Evolutionary conservation across 2,329 filamentous ascomycete species (phyloP).

Genomic region (Microdochium bolleyi): DNA sequence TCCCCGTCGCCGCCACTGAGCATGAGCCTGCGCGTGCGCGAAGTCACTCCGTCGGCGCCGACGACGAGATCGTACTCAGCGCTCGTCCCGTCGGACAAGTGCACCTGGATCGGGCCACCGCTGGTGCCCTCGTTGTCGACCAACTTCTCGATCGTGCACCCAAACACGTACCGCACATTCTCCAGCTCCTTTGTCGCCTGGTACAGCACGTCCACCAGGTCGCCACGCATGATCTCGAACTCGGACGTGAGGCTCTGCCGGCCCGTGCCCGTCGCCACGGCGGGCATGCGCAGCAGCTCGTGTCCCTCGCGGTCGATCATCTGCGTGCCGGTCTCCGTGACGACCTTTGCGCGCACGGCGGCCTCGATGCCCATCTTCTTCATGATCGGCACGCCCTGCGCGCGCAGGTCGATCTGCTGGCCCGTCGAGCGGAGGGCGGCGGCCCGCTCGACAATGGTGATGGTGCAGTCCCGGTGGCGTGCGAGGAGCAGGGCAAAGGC

Average conservation of each 20-base stretch:
- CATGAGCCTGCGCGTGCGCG: constrained; percentile 31
- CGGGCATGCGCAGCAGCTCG: constrained; percentile 14
- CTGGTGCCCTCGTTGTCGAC: constrained; percentile 18
- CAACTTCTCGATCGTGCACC: constrained; percentile 5
- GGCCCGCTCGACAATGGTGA: constrained; percentile 35
- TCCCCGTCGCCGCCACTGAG: constrained; percentile 14
- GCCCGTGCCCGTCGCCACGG: constrained; percentile 17
- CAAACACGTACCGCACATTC: constrained; percentile 18
- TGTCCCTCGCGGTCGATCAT: constrained; percentile 23
- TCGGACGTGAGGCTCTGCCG: constrained; percentile 24
- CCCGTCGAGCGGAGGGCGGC: constrained; percentile 27
- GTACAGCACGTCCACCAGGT: constrained; percentile 23
- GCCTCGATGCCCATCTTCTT: constrained; percentile 27
- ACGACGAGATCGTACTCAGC: constrained; percentile 42
- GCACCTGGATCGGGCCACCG: constrained; percentile 13
- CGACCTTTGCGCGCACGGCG: constrained; percentile 22
- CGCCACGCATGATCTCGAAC: constrained; percentile 26
- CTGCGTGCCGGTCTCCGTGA: constrained; percentile 30
- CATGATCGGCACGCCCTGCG: constrained; percentile 29
- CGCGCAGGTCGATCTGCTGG: constrained; percentile 35
- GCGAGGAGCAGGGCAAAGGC: constrained; percentile 32
- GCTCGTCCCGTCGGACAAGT: constrained; percentile 31
- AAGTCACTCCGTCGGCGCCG: constrained; percentile 45
- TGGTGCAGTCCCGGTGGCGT: constrained; percentile 11
- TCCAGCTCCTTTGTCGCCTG: constrained; percentile 14